Evolutionary conservation across 805 yeast species (phyloP), one percentile per base, ranked within the genome.

Genomic region (Jamesozyma piceae): DNA sequence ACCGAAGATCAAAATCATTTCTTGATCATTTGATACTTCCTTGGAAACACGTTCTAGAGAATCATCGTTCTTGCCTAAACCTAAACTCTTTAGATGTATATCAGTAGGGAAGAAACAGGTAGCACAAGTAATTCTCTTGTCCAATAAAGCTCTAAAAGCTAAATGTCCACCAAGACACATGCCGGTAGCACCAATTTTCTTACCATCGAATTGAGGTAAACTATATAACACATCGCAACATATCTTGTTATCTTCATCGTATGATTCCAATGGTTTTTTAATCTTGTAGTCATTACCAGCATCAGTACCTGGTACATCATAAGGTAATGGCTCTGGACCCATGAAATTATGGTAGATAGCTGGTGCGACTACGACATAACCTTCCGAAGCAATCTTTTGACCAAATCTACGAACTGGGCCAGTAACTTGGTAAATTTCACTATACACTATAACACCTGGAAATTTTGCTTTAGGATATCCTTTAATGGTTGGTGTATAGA

Each of bases 161-260:
- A 82, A 66, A 57, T 83, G 92, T 1, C 92, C 94, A 18, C 92
- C 92, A 30, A 83, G 72, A 59, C 94, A 84, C 92, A 84, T 84
- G 17, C 92, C 94, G 2, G 90, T 82, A 36, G 88, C 80, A 30
- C 92, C 92, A 50, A 82, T 74, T 44, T 71, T 74, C 36, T 50
- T 51, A 34, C 89, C 89, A 48, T 74, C 78, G 58, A 82, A 82
- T 10, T 86, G 80, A 1, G 71, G 65, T 49, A 83, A 67, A 2
- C 72, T 52, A 38, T 61, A 60, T 43, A 83, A 67, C 54, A 81
- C 77, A 55, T 82, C 86, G 52, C 82, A 70, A 15, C 83, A 70
- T 43, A 82, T 62, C 39, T 62, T 69, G 55, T 73, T 77, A 60
- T 83, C 94, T 54, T 82, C 90, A 53, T 83, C 92, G 56, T 84